A percentile compares a stretch with the other conserved stretches of the same genome.
Conservation (phyloP, 176 grass and related monocot genomes). For the Oryza meyeriana region DNA sequence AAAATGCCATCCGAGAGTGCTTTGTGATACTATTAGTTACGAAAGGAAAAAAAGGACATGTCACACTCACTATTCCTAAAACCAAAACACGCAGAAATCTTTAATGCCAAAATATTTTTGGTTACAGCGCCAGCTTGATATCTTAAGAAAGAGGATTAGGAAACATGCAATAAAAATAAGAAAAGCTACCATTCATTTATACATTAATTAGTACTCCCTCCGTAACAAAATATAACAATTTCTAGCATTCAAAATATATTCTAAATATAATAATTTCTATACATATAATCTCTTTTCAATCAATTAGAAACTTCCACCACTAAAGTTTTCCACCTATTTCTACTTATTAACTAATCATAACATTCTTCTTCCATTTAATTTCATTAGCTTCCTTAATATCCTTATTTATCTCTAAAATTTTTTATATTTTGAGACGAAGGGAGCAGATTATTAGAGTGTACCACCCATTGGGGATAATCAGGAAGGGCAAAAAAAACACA, state of each 20-base stretch:
- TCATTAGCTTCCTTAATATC: too few species aligned
- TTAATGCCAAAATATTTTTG: neutral
- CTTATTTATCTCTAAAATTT: too few species aligned
- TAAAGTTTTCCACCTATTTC: too few species aligned
- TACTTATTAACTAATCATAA: too few species aligned
- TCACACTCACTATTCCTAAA: neutral
- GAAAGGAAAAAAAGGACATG: constrained; percentile 1
- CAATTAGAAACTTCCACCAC: too few species aligned
- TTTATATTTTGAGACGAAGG: too few species aligned
- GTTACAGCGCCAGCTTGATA: neutral
- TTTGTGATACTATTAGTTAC: neutral
- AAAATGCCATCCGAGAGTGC: neutral
- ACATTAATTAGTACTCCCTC: too few species aligned
- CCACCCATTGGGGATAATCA: neutral
- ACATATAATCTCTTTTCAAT: too few species aligned
- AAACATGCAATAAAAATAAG: neutral
- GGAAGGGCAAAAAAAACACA: neutral
- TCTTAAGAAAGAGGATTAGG: neutral
- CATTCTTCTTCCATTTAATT: too few species aligned
- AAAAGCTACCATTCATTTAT: neutral
- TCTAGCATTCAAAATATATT: too few species aligned
- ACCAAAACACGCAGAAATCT: neutral
- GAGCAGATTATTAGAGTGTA: neutral
- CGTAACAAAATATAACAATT: too few species aligned
- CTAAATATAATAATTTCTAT: too few species aligned